Evolutionary conservation across 2,329 filamentous ascomycete genomes (phyloP).

Genomic region (Septoria petroselini): DNA sequence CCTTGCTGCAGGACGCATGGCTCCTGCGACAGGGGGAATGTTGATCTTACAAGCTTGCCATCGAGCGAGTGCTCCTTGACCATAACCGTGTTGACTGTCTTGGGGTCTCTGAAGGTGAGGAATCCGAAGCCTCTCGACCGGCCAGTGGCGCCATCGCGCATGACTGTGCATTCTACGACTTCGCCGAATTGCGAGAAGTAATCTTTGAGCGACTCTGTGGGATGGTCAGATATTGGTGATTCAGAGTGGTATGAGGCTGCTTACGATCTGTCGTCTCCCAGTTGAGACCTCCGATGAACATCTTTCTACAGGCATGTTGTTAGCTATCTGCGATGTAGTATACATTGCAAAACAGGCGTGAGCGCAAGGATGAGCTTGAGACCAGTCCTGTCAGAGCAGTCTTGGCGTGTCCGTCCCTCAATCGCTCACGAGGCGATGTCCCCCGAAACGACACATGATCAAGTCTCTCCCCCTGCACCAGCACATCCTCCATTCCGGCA

Average conservation of each 20-base stretch:
- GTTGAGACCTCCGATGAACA: conserved; percentile 98
- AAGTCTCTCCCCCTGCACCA: neutral
- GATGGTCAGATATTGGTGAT: conserved; percentile 31
- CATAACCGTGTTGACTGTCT: conserved; percentile 98
- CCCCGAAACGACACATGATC: neutral
- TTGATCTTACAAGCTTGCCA: conserved; percentile 83
- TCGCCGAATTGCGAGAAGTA: conserved; percentile 99
- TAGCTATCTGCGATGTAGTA: conserved; percentile 18
- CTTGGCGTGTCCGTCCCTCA: neutral
- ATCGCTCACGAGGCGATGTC: neutral
- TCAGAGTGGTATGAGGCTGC: conserved; percentile 39
- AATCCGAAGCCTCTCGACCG: conserved; percentile 96
- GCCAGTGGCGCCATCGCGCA: conserved; percentile 91
- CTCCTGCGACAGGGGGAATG: conserved; percentile 2
- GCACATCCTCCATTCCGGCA: too few species aligned
- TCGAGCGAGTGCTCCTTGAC: conserved; percentile 98
- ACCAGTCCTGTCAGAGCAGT: conserved; percentile 1
- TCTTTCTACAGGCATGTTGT: conserved; percentile 66
- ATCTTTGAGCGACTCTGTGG: conserved; percentile 83
- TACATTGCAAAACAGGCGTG: conserved; percentile 17
- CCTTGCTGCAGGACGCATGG: conserved; percentile 21
- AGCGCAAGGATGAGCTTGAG: conserved; percentile 21
- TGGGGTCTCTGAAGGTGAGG: conserved; percentile 94
- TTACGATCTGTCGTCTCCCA: conserved; percentile 99
- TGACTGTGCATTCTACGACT: conserved; percentile 97